Conservation (phyloP, 139 green algal genomes). For the Mesotaenium endlicherianum region DNA sequence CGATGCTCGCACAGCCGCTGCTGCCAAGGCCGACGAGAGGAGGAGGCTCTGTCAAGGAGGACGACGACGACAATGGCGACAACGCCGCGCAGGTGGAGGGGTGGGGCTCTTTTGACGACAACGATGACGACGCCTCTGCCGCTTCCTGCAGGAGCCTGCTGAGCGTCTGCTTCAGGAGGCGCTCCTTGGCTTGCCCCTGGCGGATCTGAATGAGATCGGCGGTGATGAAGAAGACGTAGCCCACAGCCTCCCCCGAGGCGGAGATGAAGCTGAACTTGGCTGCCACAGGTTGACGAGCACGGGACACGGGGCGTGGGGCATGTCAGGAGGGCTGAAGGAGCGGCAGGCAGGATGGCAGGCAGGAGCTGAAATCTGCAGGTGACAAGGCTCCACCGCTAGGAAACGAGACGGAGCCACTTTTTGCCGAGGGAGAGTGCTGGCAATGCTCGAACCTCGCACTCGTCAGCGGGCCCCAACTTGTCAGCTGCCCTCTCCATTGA, state of each 20-base stretch:
- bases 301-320: background rate
- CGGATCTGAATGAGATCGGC: conserved; percentile 6
- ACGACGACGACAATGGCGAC: too few relatives aligned
- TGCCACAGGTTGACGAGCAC: background rate
- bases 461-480: too few relatives aligned
- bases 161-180: background rate
- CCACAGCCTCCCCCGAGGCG: conserved; percentile 25
- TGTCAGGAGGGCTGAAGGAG: background rate
- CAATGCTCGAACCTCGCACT: background rate
- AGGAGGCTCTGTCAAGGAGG: too few relatives aligned
- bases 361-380: background rate
- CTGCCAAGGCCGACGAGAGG: too few relatives aligned
- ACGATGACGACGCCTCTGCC: too few relatives aligned
- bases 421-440: background rate
- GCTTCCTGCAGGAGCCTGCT: too few relatives aligned
- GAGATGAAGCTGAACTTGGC: conserved; percentile 19
- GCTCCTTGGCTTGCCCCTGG: background rate
- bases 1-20: too few relatives aligned
- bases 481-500: too few relatives aligned
- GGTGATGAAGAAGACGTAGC: conserved; percentile 30
- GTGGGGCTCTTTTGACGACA: too few relatives aligned
- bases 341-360: background rate
- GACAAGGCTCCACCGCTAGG: background rate
- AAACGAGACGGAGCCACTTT: background rate
- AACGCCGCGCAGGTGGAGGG: too few relatives aligned